phyloP scores from a whole-genome alignment of 176 grass and related monocot species.

The barley (Hordeum vulgare) region MorexV3_pseudomolecules_assembly NC_058524.1:151513460-151513959 shows the following conservation, averaged over 20 bases:
- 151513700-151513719: neutral
- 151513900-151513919: too few species aligned
- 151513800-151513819: constrained; percentile 30
- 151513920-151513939: too few species aligned
- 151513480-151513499: constrained; percentile 24
- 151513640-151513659: constrained; percentile 45
- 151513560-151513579: constrained; percentile 31
- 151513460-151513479: constrained; percentile 60
- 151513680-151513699: constrained; percentile 2
- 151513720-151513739: neutral
- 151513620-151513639: constrained; percentile 49
- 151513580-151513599: constrained; percentile 45
- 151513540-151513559: constrained; percentile 15
- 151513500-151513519: constrained; percentile 58
- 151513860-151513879: too few species aligned
- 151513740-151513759: neutral
- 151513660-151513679: constrained; percentile 19
- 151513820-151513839: constrained; percentile 21
- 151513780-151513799: constrained; percentile 29
- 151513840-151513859: constrained; percentile 1
- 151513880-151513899: too few species aligned
- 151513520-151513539: constrained; percentile 1
- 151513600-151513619: constrained; percentile 66
- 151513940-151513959: too few species aligned
- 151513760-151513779: constrained; percentile 14